Evolutionary conservation across 805 yeast genomes (phyloP).

Genomic region (Candida tallmaniae): DNA sequence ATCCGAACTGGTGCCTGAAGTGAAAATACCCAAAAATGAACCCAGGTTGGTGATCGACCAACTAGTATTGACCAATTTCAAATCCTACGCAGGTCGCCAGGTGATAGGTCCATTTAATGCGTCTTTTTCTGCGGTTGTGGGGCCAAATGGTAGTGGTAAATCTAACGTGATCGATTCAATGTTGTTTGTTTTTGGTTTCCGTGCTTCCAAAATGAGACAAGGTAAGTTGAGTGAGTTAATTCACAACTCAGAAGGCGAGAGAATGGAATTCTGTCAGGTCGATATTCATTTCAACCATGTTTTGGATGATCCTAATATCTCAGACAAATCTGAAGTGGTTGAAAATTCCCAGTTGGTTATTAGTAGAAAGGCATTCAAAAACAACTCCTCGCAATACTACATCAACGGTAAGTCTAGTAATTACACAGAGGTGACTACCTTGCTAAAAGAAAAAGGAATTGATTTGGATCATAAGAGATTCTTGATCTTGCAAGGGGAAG

Average conservation of each 20-base stretch:
- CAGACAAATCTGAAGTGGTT: constrained; percentile 13
- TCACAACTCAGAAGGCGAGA: constrained; percentile 73
- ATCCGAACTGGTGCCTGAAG: neutral
- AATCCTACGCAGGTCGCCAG: constrained; percentile 93
- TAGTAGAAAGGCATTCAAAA: constrained; percentile 72
- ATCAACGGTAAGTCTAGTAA: constrained; percentile 66
- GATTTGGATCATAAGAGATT: constrained; percentile 94
- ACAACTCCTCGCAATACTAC: constrained; percentile 73
- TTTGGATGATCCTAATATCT: constrained; percentile 42
- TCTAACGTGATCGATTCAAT: constrained; percentile 96
- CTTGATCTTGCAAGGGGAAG: constrained; percentile 95
- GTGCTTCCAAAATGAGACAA: constrained; percentile 96
- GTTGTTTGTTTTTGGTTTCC: constrained; percentile 93
- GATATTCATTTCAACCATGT: constrained; percentile 86
- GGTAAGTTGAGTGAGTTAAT: constrained; percentile 88
- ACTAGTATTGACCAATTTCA: constrained; percentile 77
- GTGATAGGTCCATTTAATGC: constrained; percentile 91
- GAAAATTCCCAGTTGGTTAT: constrained; percentile 62
- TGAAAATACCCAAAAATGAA: constrained; percentile 14
- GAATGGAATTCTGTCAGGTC: constrained; percentile 74
- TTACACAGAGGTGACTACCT: constrained; percentile 72
- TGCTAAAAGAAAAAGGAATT: constrained; percentile 77
- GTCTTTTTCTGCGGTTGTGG: constrained; percentile 94
- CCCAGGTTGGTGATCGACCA: constrained; percentile 72
- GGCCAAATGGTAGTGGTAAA: constrained; percentile 98